A percentile compares a stretch with the other conserved stretches of the same genome.
These are phyloP conservation scores for Magnolia sinica DNA, from an alignment of 164 flowering plant genomes.

Conservation along the genomic window DNA sequence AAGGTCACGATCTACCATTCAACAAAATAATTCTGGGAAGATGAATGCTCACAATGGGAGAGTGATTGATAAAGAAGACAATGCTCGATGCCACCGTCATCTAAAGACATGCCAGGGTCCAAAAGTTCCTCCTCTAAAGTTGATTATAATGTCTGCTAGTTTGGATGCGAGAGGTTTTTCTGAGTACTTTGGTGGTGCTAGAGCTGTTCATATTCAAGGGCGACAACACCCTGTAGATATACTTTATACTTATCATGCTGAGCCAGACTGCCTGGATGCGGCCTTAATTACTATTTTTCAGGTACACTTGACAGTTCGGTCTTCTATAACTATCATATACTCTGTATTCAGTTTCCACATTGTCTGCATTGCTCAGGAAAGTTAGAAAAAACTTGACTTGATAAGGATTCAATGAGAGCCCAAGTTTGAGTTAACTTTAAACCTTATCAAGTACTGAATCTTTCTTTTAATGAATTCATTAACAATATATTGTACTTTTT, in stretches of 20 bases:
- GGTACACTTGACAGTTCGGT: slow-evolving; percentile 35
- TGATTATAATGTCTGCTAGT: slow-evolving; percentile 95
- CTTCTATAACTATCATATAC: not conserved
- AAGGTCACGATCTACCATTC: slow-evolving; percentile 40
- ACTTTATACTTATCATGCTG: slow-evolving; percentile 59
- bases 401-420: no score
- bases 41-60: slow-evolving; percentile 23
- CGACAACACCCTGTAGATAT: slow-evolving; percentile 83
- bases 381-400: no score
- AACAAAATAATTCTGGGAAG: slow-evolving; percentile 13
- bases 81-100: slow-evolving; percentile 10
- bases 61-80: slow-evolving; percentile 29
- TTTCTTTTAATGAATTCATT: no score
- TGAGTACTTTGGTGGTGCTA: slow-evolving; percentile 83
- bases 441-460: no score
- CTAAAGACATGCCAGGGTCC: slow-evolving; percentile 40
- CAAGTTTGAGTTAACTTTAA: no score
- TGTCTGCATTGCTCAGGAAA: not conserved
- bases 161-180: slow-evolving; percentile 89
- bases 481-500: no score
- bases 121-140: slow-evolving; percentile 57
- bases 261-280: slow-evolving; percentile 76
- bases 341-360: not conserved
- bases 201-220: slow-evolving; percentile 87
- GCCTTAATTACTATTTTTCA: slow-evolving; percentile 80